Evolutionary conservation across 2,329 filamentous ascomycete species (phyloP).

Genomic region (Setomelanomma holmii): DNA sequence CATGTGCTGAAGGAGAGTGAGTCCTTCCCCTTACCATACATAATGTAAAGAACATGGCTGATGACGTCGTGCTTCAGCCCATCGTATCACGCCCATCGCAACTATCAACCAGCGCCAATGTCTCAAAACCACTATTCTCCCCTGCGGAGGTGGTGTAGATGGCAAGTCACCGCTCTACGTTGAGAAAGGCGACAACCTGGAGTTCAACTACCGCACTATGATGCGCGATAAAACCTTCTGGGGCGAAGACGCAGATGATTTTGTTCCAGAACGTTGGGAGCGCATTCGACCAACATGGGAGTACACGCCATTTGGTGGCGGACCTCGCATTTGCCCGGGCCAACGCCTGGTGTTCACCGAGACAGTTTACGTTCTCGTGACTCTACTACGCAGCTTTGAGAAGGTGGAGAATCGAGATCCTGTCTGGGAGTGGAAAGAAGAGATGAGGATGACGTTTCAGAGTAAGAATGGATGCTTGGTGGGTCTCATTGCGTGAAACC

Average conservation of each 20-base stretch:
- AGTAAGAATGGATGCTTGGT: constrained; percentile 16
- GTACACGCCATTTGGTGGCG: constrained; percentile 22
- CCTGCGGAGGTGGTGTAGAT: constrained; percentile 15
- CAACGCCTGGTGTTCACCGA: constrained; percentile 17
- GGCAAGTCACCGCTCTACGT: constrained; percentile 12
- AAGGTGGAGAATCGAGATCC: constrained; percentile 15
- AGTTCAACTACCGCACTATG: constrained; percentile 15
- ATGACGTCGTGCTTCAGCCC: constrained; percentile 6
- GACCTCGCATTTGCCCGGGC: constrained; percentile 17
- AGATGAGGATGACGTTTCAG: constrained; percentile 22
- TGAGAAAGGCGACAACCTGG: constrained; percentile 16
- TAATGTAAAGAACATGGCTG: background rate
- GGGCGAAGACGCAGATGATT: constrained; percentile 20
- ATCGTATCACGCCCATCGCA: constrained; percentile 14
- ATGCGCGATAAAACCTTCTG: constrained; percentile 14
- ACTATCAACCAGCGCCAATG: constrained; percentile 14
- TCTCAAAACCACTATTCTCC: constrained; percentile 9
- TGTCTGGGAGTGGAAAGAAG: constrained; percentile 14
- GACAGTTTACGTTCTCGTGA: constrained; percentile 7
- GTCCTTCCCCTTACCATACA: background rate
- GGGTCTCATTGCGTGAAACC: background rate
- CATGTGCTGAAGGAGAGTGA: constrained; percentile 17
- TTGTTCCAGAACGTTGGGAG: constrained; percentile 26
- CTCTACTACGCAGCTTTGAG: constrained; percentile 5
- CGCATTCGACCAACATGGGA: constrained; percentile 13